phyloP scores from a whole-genome alignment of 495 filamentous ascomycete genomes.

The Neurospora hispaniola region DNA sequence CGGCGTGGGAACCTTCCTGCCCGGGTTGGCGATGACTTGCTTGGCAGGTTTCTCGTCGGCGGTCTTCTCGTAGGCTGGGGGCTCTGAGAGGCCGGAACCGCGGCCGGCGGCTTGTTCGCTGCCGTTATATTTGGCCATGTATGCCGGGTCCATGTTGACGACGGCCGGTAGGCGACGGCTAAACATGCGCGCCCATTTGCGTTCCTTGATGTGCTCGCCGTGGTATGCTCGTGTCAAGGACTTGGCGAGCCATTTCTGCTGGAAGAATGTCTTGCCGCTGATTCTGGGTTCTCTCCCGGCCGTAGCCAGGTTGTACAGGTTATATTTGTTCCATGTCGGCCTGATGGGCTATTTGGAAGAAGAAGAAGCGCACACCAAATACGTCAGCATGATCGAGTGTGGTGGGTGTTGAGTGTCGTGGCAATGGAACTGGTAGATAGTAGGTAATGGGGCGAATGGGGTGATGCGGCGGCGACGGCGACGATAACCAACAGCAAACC shows the following conservation, averaged over 20 bases:
- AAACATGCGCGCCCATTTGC: slow-evolving; percentile 90
- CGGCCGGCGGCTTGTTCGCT: slow-evolving; percentile 70
- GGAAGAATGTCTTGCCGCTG: slow-evolving; percentile 63
- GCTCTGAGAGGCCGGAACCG: slow-evolving; percentile 49
- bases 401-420: neutral
- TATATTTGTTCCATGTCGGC: slow-evolving; percentile 97
- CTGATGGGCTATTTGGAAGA: slow-evolving; percentile 61
- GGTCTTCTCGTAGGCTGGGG: neutral
- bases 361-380: neutral
- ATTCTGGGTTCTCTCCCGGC: slow-evolving; percentile 9
- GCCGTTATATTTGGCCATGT: slow-evolving; percentile 70
- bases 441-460: neutral
- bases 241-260: slow-evolving; percentile 95
- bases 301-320: slow-evolving; percentile 74
- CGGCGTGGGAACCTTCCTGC: slow-evolving; percentile 39
- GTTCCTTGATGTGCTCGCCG: slow-evolving; percentile 84
- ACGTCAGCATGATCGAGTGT: neutral
- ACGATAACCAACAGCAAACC: neutral
- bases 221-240: slow-evolving; percentile 75
- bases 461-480: neutral
- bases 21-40: neutral
- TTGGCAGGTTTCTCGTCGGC: neutral
- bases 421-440: neutral
- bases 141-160: slow-evolving; percentile 67
- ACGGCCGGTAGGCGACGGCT: slow-evolving; percentile 63